phyloP scores from a whole-genome alignment of 495 filamentous ascomycete species.

The Baudoinia panamericana region DNA sequence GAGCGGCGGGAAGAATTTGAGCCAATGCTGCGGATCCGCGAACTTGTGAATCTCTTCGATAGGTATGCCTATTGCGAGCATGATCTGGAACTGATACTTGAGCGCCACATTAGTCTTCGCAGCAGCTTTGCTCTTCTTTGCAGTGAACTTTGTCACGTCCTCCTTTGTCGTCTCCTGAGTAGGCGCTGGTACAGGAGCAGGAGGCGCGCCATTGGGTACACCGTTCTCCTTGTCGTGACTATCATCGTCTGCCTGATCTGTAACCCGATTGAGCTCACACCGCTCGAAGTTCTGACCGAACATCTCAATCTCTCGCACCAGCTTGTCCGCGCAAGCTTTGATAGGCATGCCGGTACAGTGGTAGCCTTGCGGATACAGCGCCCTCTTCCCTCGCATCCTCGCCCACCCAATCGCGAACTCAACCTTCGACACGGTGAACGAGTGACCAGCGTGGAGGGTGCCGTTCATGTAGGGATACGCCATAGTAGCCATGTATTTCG shows the following conservation, averaged over 20 bases:
- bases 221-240: constrained; percentile 41
- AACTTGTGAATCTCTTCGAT: constrained; percentile 81
- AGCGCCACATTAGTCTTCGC: constrained; percentile 73
- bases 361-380: constrained; percentile 81
- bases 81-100: constrained; percentile 83
- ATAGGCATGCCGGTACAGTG: constrained; percentile 98
- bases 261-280: constrained; percentile 34
- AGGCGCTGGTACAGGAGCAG: constrained; percentile 41
- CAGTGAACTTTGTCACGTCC: constrained; percentile 80
- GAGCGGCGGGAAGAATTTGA: constrained; percentile 73
- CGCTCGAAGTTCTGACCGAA: constrained; percentile 80
- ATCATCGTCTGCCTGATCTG: constrained; percentile 51
- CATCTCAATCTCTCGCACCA: constrained; percentile 71
- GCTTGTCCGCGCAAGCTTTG: constrained; percentile 93
- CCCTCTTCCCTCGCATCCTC: constrained; percentile 77
- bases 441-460: constrained; percentile 81
- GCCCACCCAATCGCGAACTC: constrained; percentile 78
- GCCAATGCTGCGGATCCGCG: constrained; percentile 76
- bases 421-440: constrained; percentile 77
- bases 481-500: constrained; percentile 89
- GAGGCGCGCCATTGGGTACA: constrained; percentile 39
- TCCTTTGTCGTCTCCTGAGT: constrained; percentile 48
- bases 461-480: constrained; percentile 93
- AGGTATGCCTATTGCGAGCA: constrained; percentile 74
- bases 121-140: constrained; percentile 88